A percentile compares a stretch with the other conserved stretches of the same genome.
Conservation (phyloP, 306 rosid species). For the Cucurbita pepo region DNA sequence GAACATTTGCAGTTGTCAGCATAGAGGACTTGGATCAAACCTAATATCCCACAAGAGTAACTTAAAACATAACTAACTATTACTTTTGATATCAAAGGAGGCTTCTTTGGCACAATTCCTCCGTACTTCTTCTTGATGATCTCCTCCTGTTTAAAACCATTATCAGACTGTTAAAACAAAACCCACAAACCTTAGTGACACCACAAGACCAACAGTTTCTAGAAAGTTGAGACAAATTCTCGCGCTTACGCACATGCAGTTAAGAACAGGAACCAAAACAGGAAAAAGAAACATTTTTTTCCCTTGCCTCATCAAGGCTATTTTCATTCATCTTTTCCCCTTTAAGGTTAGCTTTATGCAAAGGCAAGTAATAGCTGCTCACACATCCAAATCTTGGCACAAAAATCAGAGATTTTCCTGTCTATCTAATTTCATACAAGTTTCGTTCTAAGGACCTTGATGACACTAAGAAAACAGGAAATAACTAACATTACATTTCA, state of each 20-base stretch:
- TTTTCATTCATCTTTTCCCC: background rate
- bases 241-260: background rate
- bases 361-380: background rate
- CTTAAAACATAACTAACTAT: background rate
- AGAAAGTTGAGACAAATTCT: background rate
- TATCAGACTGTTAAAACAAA: constrained; percentile 6
- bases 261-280: background rate
- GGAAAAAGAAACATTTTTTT: background rate
- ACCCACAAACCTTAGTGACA: background rate
- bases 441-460: background rate
- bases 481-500: background rate
- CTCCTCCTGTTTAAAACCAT: constrained; percentile 45
- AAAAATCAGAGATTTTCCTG: background rate
- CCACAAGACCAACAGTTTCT: background rate
- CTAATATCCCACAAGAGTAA: background rate
- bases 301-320: background rate
- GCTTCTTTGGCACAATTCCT: constrained; percentile 76
- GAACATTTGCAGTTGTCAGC: constrained; percentile 1
- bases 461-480: background rate
- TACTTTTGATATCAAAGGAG: constrained; percentile 95
- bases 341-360: background rate
- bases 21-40: background rate
- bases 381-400: background rate
- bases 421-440: background rate
- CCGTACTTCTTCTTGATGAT: constrained; percentile 78